Conservation (phyloP, 192 early-diverging fungal genomes). For the Podila epigama region DNA sequence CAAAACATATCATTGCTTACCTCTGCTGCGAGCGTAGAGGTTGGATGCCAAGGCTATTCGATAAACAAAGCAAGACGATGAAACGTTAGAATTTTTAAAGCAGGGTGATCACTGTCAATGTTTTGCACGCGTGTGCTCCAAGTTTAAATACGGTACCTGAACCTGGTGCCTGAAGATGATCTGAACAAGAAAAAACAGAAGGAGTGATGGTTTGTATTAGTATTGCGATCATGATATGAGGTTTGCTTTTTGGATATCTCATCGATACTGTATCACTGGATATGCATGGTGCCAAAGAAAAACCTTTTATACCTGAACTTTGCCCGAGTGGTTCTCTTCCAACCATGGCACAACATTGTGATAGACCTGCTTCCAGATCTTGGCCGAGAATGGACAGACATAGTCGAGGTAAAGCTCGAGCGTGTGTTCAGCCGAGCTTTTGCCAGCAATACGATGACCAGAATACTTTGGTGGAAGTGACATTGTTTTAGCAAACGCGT, state of each 20-base stretch:
- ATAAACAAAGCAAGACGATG: no score
- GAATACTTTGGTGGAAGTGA: constrained; percentile 11
- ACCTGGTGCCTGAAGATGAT: constrained; percentile 84
- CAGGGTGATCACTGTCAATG: no score
- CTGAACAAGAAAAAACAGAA: background rate
- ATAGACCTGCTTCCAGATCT: constrained; percentile 23
- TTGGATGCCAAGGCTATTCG: constrained; percentile 75
- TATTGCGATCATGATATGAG: background rate
- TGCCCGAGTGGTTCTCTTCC: constrained; percentile 39
- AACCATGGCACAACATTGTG: constrained; percentile 65
- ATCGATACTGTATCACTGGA: background rate
- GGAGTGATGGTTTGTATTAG: background rate
- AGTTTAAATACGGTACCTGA: constrained; percentile 41
- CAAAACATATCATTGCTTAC: constrained; percentile 16
- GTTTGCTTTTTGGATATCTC: background rate
- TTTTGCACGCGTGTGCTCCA: background rate
- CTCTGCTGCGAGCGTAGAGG: constrained; percentile 77
- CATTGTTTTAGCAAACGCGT: no score
- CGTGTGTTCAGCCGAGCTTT: constrained; percentile 45
- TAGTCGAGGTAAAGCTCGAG: constrained; percentile 66
- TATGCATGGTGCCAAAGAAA: background rate
- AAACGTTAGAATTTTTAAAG: no score
- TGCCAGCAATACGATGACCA: constrained; percentile 55
- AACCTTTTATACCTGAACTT: constrained; percentile 51
- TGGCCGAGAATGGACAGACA: constrained; percentile 74